These are phyloP conservation scores for Phialophora tarda DNA, from an alignment of 2,329 filamentous ascomycete species.

Conservation along the genomic window DNA sequence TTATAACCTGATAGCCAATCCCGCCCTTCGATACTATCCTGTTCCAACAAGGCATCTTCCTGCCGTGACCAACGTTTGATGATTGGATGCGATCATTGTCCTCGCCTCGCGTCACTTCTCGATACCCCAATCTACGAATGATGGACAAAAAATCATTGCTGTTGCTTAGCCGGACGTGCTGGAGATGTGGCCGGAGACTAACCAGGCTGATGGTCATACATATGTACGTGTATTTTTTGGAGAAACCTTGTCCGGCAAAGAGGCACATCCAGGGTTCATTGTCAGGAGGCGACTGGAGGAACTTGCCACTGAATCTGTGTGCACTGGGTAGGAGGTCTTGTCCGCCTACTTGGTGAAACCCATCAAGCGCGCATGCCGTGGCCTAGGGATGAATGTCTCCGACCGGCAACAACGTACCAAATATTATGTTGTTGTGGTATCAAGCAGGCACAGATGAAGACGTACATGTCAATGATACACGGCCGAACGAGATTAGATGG, in stretches of 20 bases:
- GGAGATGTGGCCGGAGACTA: not conserved
- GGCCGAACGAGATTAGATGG: not conserved
- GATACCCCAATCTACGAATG: slow-evolving; percentile 11
- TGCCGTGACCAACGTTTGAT: not conserved
- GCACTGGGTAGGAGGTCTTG: not conserved
- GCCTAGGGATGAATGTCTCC: not conserved
- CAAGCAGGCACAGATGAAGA: not conserved
- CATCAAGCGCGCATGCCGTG: not conserved
- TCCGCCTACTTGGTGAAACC: not conserved
- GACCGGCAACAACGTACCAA: not conserved
- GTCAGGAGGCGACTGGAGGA: not conserved
- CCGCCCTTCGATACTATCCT: not conserved
- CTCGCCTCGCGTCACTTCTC: slow-evolving; percentile 4
- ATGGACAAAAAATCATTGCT: slow-evolving; percentile 6
- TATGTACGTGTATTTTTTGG: slow-evolving; percentile 9
- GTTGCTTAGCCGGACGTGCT: not conserved
- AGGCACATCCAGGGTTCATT: not conserved
- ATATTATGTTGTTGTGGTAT: not conserved
- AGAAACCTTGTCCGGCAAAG: not conserved
- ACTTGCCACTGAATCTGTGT: not conserved
- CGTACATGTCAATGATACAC: not conserved
- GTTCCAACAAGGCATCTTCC: not conserved
- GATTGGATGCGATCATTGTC: not conserved
- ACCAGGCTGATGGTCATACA: not conserved
- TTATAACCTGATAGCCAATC: not conserved